Evolutionary conservation across 441 rosid species (phyloP).

Genomic region (Aleurites moluccanus): DNA sequence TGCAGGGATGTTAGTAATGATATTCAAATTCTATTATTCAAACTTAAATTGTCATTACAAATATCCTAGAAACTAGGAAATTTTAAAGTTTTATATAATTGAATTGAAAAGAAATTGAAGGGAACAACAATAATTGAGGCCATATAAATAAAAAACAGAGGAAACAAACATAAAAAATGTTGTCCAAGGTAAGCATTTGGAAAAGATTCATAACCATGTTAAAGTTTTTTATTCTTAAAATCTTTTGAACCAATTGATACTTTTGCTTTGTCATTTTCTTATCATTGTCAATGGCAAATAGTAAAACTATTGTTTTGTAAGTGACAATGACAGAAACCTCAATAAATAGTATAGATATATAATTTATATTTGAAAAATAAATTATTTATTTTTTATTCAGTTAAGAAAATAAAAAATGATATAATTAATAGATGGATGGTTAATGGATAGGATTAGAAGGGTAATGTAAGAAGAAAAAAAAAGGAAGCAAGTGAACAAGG

Average conservation of each 20-base stretch:
- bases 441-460: conserved; percentile 33
- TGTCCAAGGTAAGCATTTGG: background rate
- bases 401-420: background rate
- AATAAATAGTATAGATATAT: too few relatives aligned
- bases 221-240: conserved; percentile 12
- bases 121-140: background rate
- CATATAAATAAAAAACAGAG: background rate
- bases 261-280: conserved; percentile 14
- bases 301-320: background rate
- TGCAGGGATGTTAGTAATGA: too few relatives aligned
- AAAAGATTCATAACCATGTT: conserved; percentile 2
- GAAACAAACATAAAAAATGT: background rate
- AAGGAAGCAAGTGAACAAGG: conserved; percentile 16
- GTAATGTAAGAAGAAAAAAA: conserved; percentile 16
- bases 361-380: too few relatives aligned
- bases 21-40: too few relatives aligned
- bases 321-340: too few relatives aligned
- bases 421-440: background rate
- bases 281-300: background rate
- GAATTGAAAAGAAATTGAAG: background rate
- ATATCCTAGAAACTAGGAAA: too few relatives aligned
- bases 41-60: too few relatives aligned
- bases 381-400: too few relatives aligned
- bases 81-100: too few relatives aligned
- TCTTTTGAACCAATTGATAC: background rate